Base-by-base conservation (phyloP, 768 basidiomycete species). In the Kwoniella newhampshirensis region DNA sequence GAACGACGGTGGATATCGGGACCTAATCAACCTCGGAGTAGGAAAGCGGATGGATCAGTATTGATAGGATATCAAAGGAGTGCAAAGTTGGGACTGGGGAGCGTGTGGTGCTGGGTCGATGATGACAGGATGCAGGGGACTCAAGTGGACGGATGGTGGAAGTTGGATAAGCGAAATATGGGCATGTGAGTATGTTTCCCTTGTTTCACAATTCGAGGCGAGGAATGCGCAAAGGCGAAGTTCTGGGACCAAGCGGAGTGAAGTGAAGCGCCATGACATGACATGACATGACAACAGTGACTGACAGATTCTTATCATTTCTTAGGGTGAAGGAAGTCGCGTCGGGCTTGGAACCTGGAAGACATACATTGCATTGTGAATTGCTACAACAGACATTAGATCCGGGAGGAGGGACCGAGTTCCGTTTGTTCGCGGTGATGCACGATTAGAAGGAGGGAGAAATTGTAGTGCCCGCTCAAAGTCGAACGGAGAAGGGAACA, bases 381-480 rank as follows among this genome's bases (percentile, higher is more conserved):
- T 30, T 75, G 43, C 36, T 72, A 18, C 44, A 62, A 26, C 60
- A 73, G 25, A 74, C 72, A n/a, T 42, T 54, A 12, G 74, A 75
- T 57, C 72, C 74, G 5, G 53, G 55, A 8, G 74, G 74, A 0
- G 63, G 70, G 4, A 62, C 35, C 44, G 74, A 75, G 56, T 75
- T 75, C 45, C 56, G 74, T 17, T 51, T 75, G 45, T 63, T 71
- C 41, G 67, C 70, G 4, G 46, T 71, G 20, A 68, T 68, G 67
- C 63, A 71, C 47, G 67, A 68, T 52, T 71, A 66, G 54, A 40
- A 27, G 47, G 28, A 28, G 20, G 28, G n/a, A 4, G 8, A 30
- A 13, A 27, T 43, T 50, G 49, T 50, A 37, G 49, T 50, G 40
- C n/a, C n/a, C n/a, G n/a, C n/a, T n/a, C n/a, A n/a, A n/a, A n/a